Percentiles rank a stretch among this genome's conserved stretches.
These are phyloP conservation scores for Aureobasidium lini DNA, from an alignment of 2,329 filamentous ascomycete species.

Conservation along the genomic window DNA sequence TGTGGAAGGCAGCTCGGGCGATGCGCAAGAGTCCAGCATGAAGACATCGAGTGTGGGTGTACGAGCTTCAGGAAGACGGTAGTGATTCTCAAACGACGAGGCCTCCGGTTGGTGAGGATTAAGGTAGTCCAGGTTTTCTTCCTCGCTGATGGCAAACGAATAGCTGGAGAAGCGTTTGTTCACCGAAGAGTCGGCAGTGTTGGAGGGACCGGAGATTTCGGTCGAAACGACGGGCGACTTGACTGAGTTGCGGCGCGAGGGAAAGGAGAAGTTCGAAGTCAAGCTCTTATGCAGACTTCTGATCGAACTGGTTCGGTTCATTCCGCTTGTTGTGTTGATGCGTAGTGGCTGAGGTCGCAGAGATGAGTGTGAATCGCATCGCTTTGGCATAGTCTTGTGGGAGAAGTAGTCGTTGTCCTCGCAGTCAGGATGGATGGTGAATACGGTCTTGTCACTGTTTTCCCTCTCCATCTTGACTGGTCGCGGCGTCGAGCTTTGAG, in stretches of 20 bases:
- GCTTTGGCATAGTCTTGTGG: not conserved
- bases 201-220: not conserved
- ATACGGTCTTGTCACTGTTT: not conserved
- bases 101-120: not conserved
- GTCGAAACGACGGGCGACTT: not conserved
- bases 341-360: slow-evolving; percentile 14
- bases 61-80: slow-evolving; percentile 2
- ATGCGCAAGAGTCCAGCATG: not conserved
- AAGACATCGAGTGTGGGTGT: slow-evolving; percentile 14
- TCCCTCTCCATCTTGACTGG: not conserved
- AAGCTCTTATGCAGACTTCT: slow-evolving; percentile 6
- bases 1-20: not conserved
- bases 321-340: slow-evolving; percentile 8
- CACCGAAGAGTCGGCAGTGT: not conserved
- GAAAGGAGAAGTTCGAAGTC: slow-evolving; percentile 11
- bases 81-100: not conserved
- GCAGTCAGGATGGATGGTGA: slow-evolving; percentile 38
- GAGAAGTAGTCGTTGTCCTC: slow-evolving; percentile 33
- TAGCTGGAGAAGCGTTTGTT: not conserved
- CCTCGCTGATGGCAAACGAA: not conserved
- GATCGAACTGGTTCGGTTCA: slow-evolving; percentile 13
- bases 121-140: slow-evolving; percentile 11
- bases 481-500: not conserved
- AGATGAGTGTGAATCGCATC: slow-evolving; percentile 2
- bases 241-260: slow-evolving; percentile 7